Percentiles rank a stretch among this genome's conserved stretches.
phyloP scores from a whole-genome alignment of 2,329 filamentous ascomycete species.

The Setomelanomma holmii region DNA sequence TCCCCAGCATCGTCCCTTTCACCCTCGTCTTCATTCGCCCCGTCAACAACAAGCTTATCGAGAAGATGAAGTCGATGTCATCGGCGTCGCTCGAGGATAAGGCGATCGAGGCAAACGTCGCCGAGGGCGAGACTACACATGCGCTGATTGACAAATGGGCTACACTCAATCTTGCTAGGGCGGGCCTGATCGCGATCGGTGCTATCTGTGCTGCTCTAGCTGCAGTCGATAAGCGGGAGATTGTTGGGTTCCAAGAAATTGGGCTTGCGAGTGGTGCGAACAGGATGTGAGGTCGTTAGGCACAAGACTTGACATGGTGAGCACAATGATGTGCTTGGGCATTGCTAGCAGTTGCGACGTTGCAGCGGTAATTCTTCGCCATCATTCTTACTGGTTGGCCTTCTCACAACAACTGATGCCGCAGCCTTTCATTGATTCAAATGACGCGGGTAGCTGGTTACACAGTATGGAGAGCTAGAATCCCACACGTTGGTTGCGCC shows the following conservation, averaged over 20 bases:
- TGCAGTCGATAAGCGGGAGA: slow-evolving; percentile 34
- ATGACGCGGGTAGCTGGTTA: too few species aligned
- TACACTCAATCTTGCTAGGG: slow-evolving; percentile 58
- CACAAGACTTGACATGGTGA: neutral
- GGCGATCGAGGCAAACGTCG: slow-evolving; percentile 44
- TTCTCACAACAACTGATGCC: too few species aligned
- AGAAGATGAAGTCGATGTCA: slow-evolving; percentile 52
- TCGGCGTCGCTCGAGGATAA: slow-evolving; percentile 48
- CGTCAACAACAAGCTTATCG: slow-evolving; percentile 58
- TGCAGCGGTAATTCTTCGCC: too few species aligned
- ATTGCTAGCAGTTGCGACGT: too few species aligned
- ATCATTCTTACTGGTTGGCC: too few species aligned
- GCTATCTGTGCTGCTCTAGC: slow-evolving; percentile 34
- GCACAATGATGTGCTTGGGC: too few species aligned
- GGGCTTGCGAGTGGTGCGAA: slow-evolving; percentile 15
- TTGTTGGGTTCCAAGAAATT: slow-evolving; percentile 30
- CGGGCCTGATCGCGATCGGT: slow-evolving; percentile 41
- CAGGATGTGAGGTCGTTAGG: slow-evolving; percentile 6
- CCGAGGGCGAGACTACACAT: slow-evolving; percentile 57
- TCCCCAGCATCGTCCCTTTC: slow-evolving; percentile 60
- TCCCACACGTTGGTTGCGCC: too few species aligned
- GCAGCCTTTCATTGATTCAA: too few species aligned
- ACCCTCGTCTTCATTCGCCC: slow-evolving; percentile 56
- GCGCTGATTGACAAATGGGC: slow-evolving; percentile 64
- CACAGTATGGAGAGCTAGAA: too few species aligned